Base-by-base conservation (phyloP, 2,329 filamentous ascomycete species). In the Cercospora beticola region DNA sequence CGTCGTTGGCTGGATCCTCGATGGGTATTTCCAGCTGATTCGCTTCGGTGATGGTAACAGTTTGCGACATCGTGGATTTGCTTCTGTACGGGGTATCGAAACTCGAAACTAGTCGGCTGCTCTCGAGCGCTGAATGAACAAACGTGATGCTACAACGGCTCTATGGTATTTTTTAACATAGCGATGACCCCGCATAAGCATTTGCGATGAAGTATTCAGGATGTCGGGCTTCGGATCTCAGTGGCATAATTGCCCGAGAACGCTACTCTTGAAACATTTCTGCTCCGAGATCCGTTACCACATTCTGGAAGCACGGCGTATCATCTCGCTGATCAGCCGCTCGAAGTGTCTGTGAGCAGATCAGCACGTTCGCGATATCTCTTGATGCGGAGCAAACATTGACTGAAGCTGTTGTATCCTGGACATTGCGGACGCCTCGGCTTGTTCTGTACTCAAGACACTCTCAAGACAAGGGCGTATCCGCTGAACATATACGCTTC, bases 1-100 rank as follows among this genome's bases (percentile, higher is more conserved):
- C 21, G 10, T 49, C 36, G 60, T 62, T 62, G 10, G 60, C 60
- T 6, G 60, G 60, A 30, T 62, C 60, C 23, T 43, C 33, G 60
- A 62, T 49, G 18, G 60, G 40, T 14, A 46, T 40, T 10, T 14
- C 60, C 33, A 62, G 36, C 33, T 43, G 18, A 9, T 49, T 18
- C 6, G 60, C 36, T 4, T 23, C 23, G 18, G 21, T 62, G 40
- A 62, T 49, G 23, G 12, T 18, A 5, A 36, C 58, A 36, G 58
- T 60, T 26, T 43, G 58, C 18, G 58, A 5, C 30, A 40, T 60
- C 21, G 10, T 26, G 28, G 31, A 31, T 31, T 9, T 58, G 54
- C 26, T 28, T 31, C 9, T 23, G n/a, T 21, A 16, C 2, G 12
- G 46, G 1, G 46, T 10, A 23, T 49, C 46, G 3, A 49, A 10